Conservation (phyloP, 768 basidiomycete species). For the Neoboletus brunneissimus region DNA sequence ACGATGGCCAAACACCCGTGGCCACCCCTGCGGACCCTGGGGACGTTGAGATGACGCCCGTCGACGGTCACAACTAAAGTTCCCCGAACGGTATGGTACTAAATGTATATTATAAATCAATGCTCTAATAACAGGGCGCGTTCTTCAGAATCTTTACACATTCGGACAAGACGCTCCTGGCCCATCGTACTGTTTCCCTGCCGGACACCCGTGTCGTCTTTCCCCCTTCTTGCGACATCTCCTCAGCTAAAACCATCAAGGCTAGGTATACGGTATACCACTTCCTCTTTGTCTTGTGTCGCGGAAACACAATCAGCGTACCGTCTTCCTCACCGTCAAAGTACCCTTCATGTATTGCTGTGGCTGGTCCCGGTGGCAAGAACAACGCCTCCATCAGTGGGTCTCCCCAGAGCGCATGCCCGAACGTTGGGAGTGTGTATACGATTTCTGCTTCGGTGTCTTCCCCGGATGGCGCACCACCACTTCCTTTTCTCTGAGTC, state of each 20-base stretch:
- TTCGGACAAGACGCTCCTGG: conserved; percentile 37
- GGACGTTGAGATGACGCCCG: conserved; percentile 23
- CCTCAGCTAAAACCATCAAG: conserved; percentile 47
- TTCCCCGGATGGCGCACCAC: conserved; percentile 7
- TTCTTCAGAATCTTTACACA: conserved; percentile 47
- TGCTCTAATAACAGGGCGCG: conserved; percentile 29
- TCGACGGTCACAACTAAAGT: conserved; percentile 3
- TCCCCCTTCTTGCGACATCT: conserved; percentile 21
- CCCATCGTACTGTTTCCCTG: conserved; percentile 38
- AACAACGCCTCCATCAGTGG: conserved; percentile 70
- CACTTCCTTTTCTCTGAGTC: conserved; percentile 13
- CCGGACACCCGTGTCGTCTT: conserved; percentile 19
- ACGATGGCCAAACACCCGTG: conserved; percentile 28
- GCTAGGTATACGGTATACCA: conserved; percentile 76
- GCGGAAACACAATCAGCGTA: conserved; percentile 50
- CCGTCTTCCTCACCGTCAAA: conserved; percentile 42
- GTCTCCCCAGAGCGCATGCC: conserved; percentile 71
- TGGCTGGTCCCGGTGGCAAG: conserved; percentile 44
- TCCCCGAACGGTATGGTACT: not conserved
- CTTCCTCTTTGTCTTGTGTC: conserved; percentile 71
- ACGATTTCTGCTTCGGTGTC: conserved; percentile 28
- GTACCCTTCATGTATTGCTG: conserved; percentile 62
- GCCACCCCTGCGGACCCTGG: conserved; percentile 20
- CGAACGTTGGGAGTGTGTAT: conserved; percentile 40
- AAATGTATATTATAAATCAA: not conserved